These are phyloP conservation scores for Gillenia trifoliata DNA, from an alignment of 306 rosid species.

Conservation along the genomic window DNA sequence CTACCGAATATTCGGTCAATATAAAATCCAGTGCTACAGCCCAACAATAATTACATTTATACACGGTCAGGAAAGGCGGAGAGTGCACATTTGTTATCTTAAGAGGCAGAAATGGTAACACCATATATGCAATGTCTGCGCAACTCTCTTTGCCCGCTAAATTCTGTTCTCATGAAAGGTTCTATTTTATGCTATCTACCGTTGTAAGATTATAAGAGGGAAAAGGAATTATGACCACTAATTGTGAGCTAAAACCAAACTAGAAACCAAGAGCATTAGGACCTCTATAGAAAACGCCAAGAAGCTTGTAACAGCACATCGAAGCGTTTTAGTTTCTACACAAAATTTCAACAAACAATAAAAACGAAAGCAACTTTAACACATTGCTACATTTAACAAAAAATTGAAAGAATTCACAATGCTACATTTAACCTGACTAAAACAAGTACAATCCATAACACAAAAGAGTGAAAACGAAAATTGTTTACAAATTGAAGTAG, in stretches of 20 bases:
- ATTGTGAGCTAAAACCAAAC: not conserved
- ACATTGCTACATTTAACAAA: not conserved
- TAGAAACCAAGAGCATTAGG: not conserved
- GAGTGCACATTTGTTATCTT: slow-evolving; percentile 4
- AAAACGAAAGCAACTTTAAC: not conserved
- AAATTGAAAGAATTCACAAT: too few relatives aligned
- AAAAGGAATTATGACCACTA: not conserved
- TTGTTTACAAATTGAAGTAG: too few relatives aligned
- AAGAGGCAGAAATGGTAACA: slow-evolving; percentile 1
- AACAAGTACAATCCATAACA: too few relatives aligned
- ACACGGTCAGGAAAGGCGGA: not conserved
- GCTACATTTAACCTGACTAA: too few relatives aligned
- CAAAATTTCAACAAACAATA: not conserved
- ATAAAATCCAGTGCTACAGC: not conserved
- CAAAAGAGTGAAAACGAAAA: too few relatives aligned
- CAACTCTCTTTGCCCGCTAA: not conserved
- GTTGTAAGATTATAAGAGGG: not conserved
- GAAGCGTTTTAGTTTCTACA: not conserved
- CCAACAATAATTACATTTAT: not conserved
- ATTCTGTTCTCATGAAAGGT: not conserved
- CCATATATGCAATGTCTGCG: not conserved
- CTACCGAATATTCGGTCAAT: not conserved
- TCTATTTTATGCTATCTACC: not conserved
- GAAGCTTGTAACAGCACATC: not conserved
- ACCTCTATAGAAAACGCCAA: not conserved